Evolutionary conservation across 2,329 filamentous ascomycete genomes (phyloP).

Genomic region (Ophiostoma sp.): DNA sequence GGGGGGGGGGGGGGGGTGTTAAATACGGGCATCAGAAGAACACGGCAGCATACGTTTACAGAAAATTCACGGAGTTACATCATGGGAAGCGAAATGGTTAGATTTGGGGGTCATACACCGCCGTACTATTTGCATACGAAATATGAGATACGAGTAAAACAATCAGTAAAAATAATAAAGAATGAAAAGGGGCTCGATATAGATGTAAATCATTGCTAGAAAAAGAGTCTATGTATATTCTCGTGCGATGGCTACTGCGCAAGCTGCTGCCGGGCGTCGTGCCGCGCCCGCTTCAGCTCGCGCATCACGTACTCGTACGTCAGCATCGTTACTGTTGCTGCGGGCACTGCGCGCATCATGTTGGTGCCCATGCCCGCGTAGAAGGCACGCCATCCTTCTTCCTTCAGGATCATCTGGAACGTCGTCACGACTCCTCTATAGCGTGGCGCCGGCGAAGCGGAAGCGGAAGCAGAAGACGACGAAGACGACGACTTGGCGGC

Average conservation of each 20-base stretch:
- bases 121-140: not conserved
- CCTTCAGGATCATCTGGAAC: slow-evolving; percentile 73
- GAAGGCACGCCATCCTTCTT: slow-evolving; percentile 95
- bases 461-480: slow-evolving; percentile 33
- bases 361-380: slow-evolving; percentile 98
- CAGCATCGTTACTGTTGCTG: slow-evolving; percentile 94
- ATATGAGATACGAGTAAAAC: not conserved
- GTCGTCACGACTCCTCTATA: slow-evolving; percentile 80
- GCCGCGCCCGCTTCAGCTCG: slow-evolving; percentile 42
- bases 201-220: not conserved
- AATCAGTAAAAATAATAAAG: not conserved
- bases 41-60: not conserved
- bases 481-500: slow-evolving; percentile 29
- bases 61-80: not conserved
- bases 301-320: slow-evolving; percentile 80
- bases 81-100: not conserved
- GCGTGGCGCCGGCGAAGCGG: slow-evolving; percentile 38
- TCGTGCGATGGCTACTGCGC: slow-evolving; percentile 14
- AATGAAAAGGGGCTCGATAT: too few species aligned
- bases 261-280: slow-evolving; percentile 37
- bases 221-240: not conserved
- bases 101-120: not conserved
- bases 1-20: too few species aligned
- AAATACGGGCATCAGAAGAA: not conserved
- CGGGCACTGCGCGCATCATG: slow-evolving; percentile 90